phyloP scores from a whole-genome alignment of 192 early-diverging fungal genomes.

The Coemansia sp. region DNA sequence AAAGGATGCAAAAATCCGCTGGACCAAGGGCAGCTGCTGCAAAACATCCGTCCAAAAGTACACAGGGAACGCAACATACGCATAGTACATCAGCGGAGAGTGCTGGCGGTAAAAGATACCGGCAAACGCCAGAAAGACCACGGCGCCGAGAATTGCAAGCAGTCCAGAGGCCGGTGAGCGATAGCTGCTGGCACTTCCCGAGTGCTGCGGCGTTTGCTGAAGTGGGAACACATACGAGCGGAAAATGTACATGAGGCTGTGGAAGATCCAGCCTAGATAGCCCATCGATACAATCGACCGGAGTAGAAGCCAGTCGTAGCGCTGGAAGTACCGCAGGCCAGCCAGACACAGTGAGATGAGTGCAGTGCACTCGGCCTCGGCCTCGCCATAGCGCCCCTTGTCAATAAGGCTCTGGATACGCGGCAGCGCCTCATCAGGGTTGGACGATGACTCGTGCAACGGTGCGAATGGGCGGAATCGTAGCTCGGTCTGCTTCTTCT shows the following conservation, averaged over 20 bases:
- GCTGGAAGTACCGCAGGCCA: conserved; percentile 93
- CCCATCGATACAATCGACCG: conserved; percentile 77
- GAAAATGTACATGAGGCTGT: conserved; percentile 77
- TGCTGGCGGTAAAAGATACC: conserved; percentile 69
- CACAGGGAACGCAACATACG: conserved; percentile 79
- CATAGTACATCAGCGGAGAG: conserved; percentile 83
- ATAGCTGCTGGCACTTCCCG: background rate
- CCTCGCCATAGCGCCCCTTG: conserved; percentile 57
- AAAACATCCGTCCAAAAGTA: conserved; percentile 77
- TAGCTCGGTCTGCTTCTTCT: conserved; percentile 72
- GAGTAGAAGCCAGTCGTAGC: conserved; percentile 95
- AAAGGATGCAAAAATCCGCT: conserved; percentile 26
- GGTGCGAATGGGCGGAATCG: conserved; percentile 75
- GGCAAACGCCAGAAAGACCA: conserved; percentile 46
- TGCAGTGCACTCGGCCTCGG: conserved; percentile 60
- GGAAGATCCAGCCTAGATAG: conserved; percentile 87
- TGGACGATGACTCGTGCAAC: conserved; percentile 54
- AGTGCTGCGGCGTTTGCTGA: too few species aligned
- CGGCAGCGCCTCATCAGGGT: conserved; percentile 51
- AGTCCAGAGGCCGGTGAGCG: conserved; percentile 13
- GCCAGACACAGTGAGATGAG: conserved; percentile 66
- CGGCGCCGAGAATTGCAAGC: conserved; percentile 38
- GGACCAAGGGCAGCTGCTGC: conserved; percentile 30
- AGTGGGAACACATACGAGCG: conserved; percentile 57
- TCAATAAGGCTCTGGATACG: conserved; percentile 64